Percentiles rank a stretch among this genome's conserved stretches.
Conservation (phyloP, 2,329 filamentous ascomycete species). For the Fusarium paranaense region DNA sequence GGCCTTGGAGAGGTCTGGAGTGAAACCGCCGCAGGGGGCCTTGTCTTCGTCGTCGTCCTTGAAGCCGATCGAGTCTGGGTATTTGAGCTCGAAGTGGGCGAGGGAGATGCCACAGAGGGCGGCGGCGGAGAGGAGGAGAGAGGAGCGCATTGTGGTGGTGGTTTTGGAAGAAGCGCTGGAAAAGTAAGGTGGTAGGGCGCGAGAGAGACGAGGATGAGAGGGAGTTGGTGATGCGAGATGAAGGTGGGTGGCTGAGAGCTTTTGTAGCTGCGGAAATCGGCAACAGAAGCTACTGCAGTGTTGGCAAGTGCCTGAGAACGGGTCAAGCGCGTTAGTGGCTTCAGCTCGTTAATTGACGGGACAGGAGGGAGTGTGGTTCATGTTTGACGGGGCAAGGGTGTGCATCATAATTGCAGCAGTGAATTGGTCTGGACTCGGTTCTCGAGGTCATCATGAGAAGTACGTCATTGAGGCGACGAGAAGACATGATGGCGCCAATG, state of each 20-base stretch:
- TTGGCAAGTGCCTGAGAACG: conserved; percentile 1
- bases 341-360: not conserved
- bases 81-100: conserved; percentile 67
- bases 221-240: not conserved
- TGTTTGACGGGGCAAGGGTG: not conserved
- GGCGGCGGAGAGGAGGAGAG: conserved; percentile 50
- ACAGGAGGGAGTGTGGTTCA: not conserved
- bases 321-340: not conserved
- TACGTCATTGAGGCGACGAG: conserved; percentile 39
- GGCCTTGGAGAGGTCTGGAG: conserved; percentile 56
- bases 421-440: not conserved
- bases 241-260: conserved; percentile 25
- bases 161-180: not conserved
- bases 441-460: conserved; percentile 24
- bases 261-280: conserved; percentile 37
- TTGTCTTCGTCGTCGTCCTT: conserved; percentile 58
- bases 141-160: conserved; percentile 51
- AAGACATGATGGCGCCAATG: conserved; percentile 16
- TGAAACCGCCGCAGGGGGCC: conserved; percentile 67
- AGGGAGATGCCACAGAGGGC: conserved; percentile 54
- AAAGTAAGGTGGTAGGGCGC: not conserved
- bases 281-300: conserved; percentile 22
- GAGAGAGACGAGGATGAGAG: not conserved
- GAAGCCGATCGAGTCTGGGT: conserved; percentile 60
- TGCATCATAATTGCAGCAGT: not conserved